Evolutionary conservation across 768 basidiomycete genomes (phyloP).

Genomic region (Rickenella mellea): DNA sequence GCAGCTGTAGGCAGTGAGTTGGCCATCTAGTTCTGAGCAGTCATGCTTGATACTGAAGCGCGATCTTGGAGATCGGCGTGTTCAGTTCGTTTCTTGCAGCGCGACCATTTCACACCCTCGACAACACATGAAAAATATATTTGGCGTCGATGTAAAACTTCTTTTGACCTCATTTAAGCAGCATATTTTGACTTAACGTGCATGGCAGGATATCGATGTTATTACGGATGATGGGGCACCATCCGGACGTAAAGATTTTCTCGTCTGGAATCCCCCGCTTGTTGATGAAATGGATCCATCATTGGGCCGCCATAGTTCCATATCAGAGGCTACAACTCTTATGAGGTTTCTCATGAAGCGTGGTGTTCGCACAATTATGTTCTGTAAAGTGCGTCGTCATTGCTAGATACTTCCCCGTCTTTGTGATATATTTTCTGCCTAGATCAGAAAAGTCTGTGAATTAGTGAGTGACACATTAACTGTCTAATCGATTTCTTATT

Average conservation of each 20-base stretch:
- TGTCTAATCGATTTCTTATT: not conserved
- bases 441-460: constrained; percentile 80
- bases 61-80: constrained; percentile 33
- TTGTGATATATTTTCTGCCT: not conserved
- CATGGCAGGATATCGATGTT: constrained; percentile 43
- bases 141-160: constrained; percentile 43
- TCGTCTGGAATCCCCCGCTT: constrained; percentile 67
- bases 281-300: constrained; percentile 44
- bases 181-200: no score
- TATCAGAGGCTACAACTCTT: constrained; percentile 59
- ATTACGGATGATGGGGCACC: constrained; percentile 79
- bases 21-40: not conserved
- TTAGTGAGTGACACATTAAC: constrained; percentile 35
- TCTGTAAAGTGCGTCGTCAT: constrained; percentile 57
- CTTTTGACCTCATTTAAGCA: not conserved
- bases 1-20: constrained; percentile 66
- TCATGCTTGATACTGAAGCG: not conserved
- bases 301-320: constrained; percentile 45
- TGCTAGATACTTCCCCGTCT: not conserved
- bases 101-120: constrained; percentile 76
- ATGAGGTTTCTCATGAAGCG: constrained; percentile 78
- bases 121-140: constrained; percentile 68
- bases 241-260: constrained; percentile 66
- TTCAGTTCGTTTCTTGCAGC: constrained; percentile 75
- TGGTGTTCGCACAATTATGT: constrained; percentile 77